These are phyloP conservation scores for Boletus reticulatus DNA, from an alignment of 768 basidiomycete genomes.

Conservation along the genomic window DNA sequence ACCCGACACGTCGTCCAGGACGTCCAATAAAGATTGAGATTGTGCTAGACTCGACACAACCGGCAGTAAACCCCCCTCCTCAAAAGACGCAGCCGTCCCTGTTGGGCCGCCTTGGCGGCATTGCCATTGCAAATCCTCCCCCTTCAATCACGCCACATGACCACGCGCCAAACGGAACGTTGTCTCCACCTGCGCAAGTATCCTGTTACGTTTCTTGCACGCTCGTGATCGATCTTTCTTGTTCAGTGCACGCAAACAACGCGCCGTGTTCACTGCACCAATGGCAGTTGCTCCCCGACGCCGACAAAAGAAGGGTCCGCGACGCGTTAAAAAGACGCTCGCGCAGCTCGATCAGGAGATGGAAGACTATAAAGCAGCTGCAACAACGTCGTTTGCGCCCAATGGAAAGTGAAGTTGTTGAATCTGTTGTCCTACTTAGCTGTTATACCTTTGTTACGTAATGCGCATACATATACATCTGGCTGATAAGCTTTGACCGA, in stretches of 20 bases:
- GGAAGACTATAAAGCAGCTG: conserved; percentile 67
- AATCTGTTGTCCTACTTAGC: not conserved
- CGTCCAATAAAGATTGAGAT: conserved; percentile 67
- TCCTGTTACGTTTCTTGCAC: not conserved
- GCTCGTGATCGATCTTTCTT: not conserved
- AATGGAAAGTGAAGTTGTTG: conserved; percentile 12
- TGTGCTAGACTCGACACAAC: conserved; percentile 44
- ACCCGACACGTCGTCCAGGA: conserved; percentile 37
- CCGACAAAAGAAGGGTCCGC: conserved; percentile 70
- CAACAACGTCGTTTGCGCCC: conserved; percentile 15
- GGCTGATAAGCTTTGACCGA: not conserved
- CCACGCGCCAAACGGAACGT: conserved; percentile 18
- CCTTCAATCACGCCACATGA: conserved; percentile 5
- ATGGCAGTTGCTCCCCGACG: conserved; percentile 33
- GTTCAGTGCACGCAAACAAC: conserved; percentile 21
- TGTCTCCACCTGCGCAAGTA: conserved; percentile 10
- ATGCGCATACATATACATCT: conserved; percentile 5
- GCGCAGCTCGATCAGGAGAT: conserved; percentile 76
- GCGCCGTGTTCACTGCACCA: conserved; percentile 16
- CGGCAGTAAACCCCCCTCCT: conserved; percentile 20
- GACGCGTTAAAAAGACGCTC: conserved; percentile 64
- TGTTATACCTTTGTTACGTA: conserved; percentile 11
- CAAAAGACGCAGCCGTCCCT: conserved; percentile 36
- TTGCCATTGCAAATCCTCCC: not conserved
- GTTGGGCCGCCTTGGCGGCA: conserved; percentile 35